These are phyloP conservation scores for Paraconiothyrium sp. DNA, from an alignment of 2,329 filamentous ascomycete genomes.

Conservation along the genomic window DNA sequence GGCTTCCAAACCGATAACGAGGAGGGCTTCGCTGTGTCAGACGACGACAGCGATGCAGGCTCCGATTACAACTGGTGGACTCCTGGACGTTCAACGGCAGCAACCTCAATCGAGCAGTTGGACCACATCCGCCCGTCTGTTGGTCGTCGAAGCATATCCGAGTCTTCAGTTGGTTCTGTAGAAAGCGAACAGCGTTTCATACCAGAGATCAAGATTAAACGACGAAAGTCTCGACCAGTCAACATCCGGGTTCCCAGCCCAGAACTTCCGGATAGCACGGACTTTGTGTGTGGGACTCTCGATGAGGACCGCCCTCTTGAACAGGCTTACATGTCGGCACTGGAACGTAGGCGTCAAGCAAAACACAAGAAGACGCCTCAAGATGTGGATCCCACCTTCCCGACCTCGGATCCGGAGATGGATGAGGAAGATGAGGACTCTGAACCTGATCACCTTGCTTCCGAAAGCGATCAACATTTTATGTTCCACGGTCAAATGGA, in stretches of 20 bases:
- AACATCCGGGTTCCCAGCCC: slow-evolving; percentile 74
- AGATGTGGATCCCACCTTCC: slow-evolving; percentile 91
- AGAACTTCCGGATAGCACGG: slow-evolving; percentile 93
- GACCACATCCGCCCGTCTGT: slow-evolving; percentile 60
- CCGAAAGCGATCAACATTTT: slow-evolving; percentile 69
- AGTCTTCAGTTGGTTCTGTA: slow-evolving; percentile 64
- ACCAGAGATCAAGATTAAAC: slow-evolving; percentile 40
- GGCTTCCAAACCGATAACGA: slow-evolving; percentile 86
- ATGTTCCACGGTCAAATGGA: slow-evolving; percentile 79
- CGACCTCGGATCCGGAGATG: slow-evolving; percentile 88
- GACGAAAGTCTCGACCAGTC: slow-evolving; percentile 58
- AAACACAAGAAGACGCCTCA: slow-evolving; percentile 89
- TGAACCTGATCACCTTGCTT: slow-evolving; percentile 52
- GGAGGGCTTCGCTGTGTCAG: slow-evolving; percentile 74
- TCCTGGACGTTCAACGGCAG: slow-evolving; percentile 59
- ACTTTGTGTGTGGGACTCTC: slow-evolving; percentile 98
- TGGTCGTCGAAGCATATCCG: slow-evolving; percentile 59
- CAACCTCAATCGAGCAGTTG: slow-evolving; percentile 59
- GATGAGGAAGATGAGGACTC: slow-evolving; percentile 78
- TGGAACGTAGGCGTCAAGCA: slow-evolving; percentile 80
- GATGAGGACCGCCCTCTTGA: slow-evolving; percentile 96
- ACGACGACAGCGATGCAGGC: slow-evolving; percentile 71
- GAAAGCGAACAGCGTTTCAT: slow-evolving; percentile 48
- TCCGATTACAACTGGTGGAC: slow-evolving; percentile 75
- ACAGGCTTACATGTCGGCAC: slow-evolving; percentile 86